Evolutionary conservation across 768 basidiomycete species (phyloP), one percentile per base, ranked within the genome.

Genomic region (Termitomyces sp.): DNA sequence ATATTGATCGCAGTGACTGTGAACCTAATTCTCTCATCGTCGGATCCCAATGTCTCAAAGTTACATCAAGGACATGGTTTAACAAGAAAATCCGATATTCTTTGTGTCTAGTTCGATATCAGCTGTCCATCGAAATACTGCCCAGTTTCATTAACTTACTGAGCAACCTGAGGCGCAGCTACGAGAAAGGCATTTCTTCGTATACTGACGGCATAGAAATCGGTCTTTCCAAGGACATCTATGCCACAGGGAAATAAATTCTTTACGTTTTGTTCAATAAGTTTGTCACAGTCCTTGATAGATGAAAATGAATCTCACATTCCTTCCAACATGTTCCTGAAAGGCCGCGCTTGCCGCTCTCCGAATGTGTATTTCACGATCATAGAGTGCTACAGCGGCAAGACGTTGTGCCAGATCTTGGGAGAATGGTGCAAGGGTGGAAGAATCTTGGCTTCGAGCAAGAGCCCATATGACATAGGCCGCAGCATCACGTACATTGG

Each of bases 261-360:
- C 96, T 98, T 67, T 56, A 55, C 10, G 40, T 36, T n/a, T 32
- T 13, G 14, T 36, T 32, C 36, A 55, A 33, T 6, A 44, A 12
- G 30, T 20, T 20, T 36, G 20, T 6, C 5, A 28, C 13, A 40
- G 13, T 43, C 32, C 40, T 33, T 12, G 5, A 32, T 32, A 30
- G n/a, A 18, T 30, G 30, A 56, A 36, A 38, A 16, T n/a, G 55
- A 50, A 30, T 72, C 87, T 71, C 68, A 97, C 96, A 76, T 89
- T 89, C 69, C 97, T 79, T 13, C 97, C 97, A 41, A 98, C 97
- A 67, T 89, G 88, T 75, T 99, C 97, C 73, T 99, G 97, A 70
- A 93, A 98, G 13, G 95, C 93, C 18, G 97, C 97, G 71, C 96
- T 98, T 13, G 95, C 95, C 14, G 97, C 96, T 64, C 97, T 78